Base-by-base conservation (phyloP, 176 grass and related monocot species). In the Avena atlantica region DNA sequence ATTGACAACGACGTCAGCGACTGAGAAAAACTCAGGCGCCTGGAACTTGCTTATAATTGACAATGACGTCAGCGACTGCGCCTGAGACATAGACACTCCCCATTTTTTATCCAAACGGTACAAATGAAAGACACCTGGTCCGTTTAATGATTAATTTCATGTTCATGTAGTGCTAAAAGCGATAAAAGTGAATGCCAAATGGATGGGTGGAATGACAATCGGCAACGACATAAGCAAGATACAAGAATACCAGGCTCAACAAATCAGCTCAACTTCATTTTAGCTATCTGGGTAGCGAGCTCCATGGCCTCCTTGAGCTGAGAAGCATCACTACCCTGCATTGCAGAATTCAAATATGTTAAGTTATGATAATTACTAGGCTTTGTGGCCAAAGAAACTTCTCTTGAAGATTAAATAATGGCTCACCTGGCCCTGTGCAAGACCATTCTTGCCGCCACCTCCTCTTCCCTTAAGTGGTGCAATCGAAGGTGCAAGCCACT, bases 371-470 rank as follows among this genome's bases (percentile, higher is more conserved):
- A n/a, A 62, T 31, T 55, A 62, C 2, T 24, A 56, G 16, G 82
- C 23, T 69, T 72, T 29, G 16, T 29, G 16, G 52, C 44, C 0
- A 2, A 5, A 19, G 2, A 9, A 14, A 11, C 15, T 77, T 56
- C 9, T 19, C 9, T 27, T 16, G 12, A 52, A 79, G 56, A 58
- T 47, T 11, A 5, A 27, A 4, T 4, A 73, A 42, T 12, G 9
- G 61, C 57, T 83, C 72, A 99, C 97, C 92, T 99, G 97, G 71
- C 97, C 97, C 80, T 99, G 94, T 20, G 97, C 97, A 31, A 91
- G 45, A 1, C 97, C 94, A 44, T 96, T 99, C 83, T 99, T 99
- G 80, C 97, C 94, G n/a, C 97, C 94, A n/a, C 97, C 97, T 16
- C 97, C 97, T 67, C 84, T 96, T 84, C 97, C 97, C 14, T 96